phyloP scores from a whole-genome alignment of 371 early-diverging fungal genomes.

The Capniomyces stellatus region DNA sequence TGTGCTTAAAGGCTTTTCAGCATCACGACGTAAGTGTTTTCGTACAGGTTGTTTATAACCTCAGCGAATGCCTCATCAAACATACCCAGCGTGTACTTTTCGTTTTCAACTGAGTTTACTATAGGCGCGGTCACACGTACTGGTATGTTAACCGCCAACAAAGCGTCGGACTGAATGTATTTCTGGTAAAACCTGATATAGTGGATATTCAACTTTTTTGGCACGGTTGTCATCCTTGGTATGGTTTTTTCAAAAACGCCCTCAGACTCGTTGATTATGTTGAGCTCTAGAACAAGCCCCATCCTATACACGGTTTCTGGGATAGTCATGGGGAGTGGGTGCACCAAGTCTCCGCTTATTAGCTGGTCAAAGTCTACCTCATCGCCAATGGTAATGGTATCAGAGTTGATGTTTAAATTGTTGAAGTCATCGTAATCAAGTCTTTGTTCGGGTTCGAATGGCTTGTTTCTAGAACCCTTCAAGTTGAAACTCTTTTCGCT shows the following conservation, averaged over 20 bases:
- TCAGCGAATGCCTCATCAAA: constrained; percentile 5
- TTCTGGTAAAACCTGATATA: constrained; percentile 1
- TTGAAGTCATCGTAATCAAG: too few relatives aligned
- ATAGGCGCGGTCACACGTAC: not conserved
- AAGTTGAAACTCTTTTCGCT: too few relatives aligned
- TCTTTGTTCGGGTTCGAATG: too few relatives aligned
- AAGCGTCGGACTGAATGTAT: constrained; percentile 1
- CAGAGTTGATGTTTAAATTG: too few relatives aligned
- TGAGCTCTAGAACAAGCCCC: constrained; percentile 1
- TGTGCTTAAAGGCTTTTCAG: constrained; percentile 2
- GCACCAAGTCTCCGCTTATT: constrained; percentile 2
- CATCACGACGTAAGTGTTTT: constrained; percentile 2
- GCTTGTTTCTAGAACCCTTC: too few relatives aligned
- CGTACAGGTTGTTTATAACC: constrained; percentile 4
- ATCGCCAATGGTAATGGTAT: too few relatives aligned
- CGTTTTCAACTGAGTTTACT: not conserved
- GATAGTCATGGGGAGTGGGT: constrained; percentile 4
- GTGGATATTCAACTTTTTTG: not conserved
- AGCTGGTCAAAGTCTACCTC: not conserved
- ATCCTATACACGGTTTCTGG: constrained; percentile 1
- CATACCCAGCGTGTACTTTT: constrained; percentile 2
- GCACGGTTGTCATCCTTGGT: not conserved
- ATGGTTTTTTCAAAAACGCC: not conserved
- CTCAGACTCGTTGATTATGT: not conserved
- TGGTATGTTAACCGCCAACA: constrained; percentile 2